Base-by-base conservation (phyloP, 306 rosid genomes). In the Cucumis melo region DNA sequence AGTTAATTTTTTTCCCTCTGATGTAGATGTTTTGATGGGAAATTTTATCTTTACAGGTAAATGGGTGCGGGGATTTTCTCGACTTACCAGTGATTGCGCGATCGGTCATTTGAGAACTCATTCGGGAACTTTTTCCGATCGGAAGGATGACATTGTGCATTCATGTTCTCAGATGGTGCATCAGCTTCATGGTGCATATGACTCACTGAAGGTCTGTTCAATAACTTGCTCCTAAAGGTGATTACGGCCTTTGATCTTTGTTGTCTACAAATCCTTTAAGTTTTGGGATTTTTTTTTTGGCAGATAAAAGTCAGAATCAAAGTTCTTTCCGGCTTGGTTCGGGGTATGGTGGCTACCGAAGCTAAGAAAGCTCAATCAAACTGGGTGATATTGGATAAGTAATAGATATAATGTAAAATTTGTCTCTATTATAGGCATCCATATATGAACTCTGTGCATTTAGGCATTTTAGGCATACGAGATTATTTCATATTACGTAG, bases 361-460 rank as follows among this genome's bases (percentile, higher is more conserved):
- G 95, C 97, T 77, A 89, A 86, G 89, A 94, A 83, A 88, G 91
- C 86, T 50, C 87, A 86, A 63, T 86, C 99, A 85, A 94, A 88
- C 87, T 94, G 99, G 99, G 92, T 94, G 79, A 88, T 94, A 75
- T 82, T 94, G 87, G 99, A 94, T 65, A 92, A 80, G 99, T 94
- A 91, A 85, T 84, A 73, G 23, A 85, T 74, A 81, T 58, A 66
- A 78, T 36, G 48, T 38, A 39, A 20, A 73, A 34, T 46, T 74
- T 59, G 36, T 76, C 55, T 76, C 79, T 57, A 34, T 76, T 76
- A 39, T 60, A 8, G 14, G 71, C 57, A 76, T 76, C 24, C 53
- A 54, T 79, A 19, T 68, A 77, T 85, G 75, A 67, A 36, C 50
- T 41, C 44, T 74, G 76, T 48, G 80, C 46, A 65, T 19, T 67